Base-by-base conservation (phyloP, 163 green algal genomes). In the Scenedesmus sp. region DNA sequence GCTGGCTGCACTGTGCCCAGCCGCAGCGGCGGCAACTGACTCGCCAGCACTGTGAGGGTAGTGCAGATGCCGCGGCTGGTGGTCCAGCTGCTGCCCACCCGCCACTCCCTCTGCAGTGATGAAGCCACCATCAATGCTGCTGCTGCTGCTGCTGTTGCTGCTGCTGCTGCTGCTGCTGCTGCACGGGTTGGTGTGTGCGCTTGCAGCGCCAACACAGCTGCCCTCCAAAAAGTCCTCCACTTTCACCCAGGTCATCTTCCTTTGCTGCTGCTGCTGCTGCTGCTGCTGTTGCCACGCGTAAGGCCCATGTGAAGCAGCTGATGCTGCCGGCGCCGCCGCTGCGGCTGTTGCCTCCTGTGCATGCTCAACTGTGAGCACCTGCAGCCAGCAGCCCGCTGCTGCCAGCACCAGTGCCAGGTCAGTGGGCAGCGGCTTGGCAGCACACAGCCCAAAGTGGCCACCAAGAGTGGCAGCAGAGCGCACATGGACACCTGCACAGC, bases 391-490 rank as follows among this genome's bases (percentile, higher is more conserved):
- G 43, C 88, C 94, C 90, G 94, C 93, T 42, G 92, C 90, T 15
- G 92, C 96, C 51, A 94, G 68, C 80, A 98, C 85, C 24, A 97
- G 46, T 0, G 91, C 94, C 16, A 97, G 35, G 87, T 98, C 95
- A 30, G 94, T 96, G 35, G 95, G 94, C 89, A 98, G 95, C 3
- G 42, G 83, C 33, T 89, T 83, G 16, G 84, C 42, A 22, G 86
- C 76, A 3, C 93, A 65, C 82, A 98, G 91, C 40, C 92, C 92
- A 49, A 98, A 88, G 92, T 98, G 97, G 82, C 96, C 96, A 20
- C 95, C 96, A 15, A 97, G 56, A 42, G 93, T 98, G 49, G 94
- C 96, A 4, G 91, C 91, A 56, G 93, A 92, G 56, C 96, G 93
- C 53, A 98, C 95, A 51, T 95, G 93, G 2, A 72, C 85, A 83